Percentiles rank a stretch among this genome's conserved stretches.
phyloP scores from a whole-genome alignment of 2,329 filamentous ascomycete genomes.

The Paracoccidioides brasiliensis region DNA sequence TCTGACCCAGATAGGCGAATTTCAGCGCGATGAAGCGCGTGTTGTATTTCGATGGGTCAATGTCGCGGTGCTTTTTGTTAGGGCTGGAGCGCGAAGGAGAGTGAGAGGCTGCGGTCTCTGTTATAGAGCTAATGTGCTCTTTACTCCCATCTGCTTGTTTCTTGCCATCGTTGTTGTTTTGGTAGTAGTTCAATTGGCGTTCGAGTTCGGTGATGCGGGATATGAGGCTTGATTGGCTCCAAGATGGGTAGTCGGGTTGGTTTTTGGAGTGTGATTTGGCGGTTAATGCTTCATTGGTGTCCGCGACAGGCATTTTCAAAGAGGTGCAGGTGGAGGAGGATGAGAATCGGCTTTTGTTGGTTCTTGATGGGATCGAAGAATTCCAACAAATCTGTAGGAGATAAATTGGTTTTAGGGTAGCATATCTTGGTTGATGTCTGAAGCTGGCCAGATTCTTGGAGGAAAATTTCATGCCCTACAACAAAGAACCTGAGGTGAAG shows the following conservation, averaged over 20 bases:
- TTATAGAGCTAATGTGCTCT: not conserved
- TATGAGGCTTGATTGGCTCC: slow-evolving; percentile 57
- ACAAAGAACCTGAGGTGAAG: not conserved
- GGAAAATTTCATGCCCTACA: slow-evolving; percentile 6
- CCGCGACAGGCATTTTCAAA: not conserved
- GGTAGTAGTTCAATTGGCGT: slow-evolving; percentile 42
- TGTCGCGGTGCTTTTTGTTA: slow-evolving; percentile 38
- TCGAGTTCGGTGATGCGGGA: slow-evolving; percentile 56
- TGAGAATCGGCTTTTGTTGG: not conserved
- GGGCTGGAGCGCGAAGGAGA: slow-evolving; percentile 9
- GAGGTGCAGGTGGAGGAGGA: not conserved
- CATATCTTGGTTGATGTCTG: not conserved
- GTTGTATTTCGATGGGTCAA: slow-evolving; percentile 69
- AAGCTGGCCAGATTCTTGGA: slow-evolving; percentile 4
- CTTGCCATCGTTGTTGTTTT: slow-evolving; percentile 11
- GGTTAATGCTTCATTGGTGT: not conserved
- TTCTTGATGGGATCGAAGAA: not conserved
- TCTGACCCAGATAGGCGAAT: slow-evolving; percentile 80
- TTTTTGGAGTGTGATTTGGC: not conserved
- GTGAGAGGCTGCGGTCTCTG: not conserved
- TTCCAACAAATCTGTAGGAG: not conserved
- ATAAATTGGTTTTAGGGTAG: not conserved
- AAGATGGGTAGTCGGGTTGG: slow-evolving; percentile 45
- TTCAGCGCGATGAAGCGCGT: slow-evolving; percentile 83
- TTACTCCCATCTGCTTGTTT: slow-evolving; percentile 7